These are phyloP conservation scores for Hypoxylon sp. DNA, from an alignment of 2,329 filamentous ascomycete genomes.

Conservation along the genomic window DNA sequence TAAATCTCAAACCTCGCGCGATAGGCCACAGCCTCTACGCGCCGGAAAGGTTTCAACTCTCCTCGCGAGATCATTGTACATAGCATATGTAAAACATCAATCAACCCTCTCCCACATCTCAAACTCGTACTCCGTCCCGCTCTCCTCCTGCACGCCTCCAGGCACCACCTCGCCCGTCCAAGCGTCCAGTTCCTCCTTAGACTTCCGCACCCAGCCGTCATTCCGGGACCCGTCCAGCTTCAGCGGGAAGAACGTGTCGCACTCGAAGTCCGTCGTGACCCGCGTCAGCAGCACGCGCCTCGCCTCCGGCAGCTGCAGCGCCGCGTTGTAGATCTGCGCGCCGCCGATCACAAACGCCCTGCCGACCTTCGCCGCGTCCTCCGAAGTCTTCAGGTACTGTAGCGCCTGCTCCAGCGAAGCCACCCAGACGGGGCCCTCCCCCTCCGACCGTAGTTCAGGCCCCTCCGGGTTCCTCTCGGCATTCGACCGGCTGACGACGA, in stretches of 20 bases:
- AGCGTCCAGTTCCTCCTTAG: slow-evolving; percentile 64
- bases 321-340: slow-evolving; percentile 82
- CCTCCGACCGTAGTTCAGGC: too few relatives aligned
- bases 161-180: slow-evolving; percentile 76
- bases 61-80: slow-evolving; percentile 30
- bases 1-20: not conserved
- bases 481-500: slow-evolving; percentile 76
- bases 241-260: slow-evolving; percentile 80
- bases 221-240: slow-evolving; percentile 54
- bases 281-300: slow-evolving; percentile 76
- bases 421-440: slow-evolving; percentile 68
- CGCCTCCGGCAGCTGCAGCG: slow-evolving; percentile 69
- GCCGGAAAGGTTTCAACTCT: slow-evolving; percentile 15
- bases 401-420: slow-evolving; percentile 70
- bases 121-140: slow-evolving; percentile 74
- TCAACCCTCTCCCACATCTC: slow-evolving; percentile 76
- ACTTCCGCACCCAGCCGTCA: slow-evolving; percentile 65
- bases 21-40: slow-evolving; percentile 1
- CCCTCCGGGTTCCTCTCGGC: slow-evolving; percentile 20
- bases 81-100: slow-evolving; percentile 36
- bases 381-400: slow-evolving; percentile 55
- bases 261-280: slow-evolving; percentile 76
- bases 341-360: slow-evolving; percentile 90
- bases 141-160: slow-evolving; percentile 70
- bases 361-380: slow-evolving; percentile 55